Evolutionary conservation across 2,329 filamentous ascomycete species (phyloP), one percentile per base, ranked within the genome.

Genomic region (Fusarium verrucosum): DNA sequence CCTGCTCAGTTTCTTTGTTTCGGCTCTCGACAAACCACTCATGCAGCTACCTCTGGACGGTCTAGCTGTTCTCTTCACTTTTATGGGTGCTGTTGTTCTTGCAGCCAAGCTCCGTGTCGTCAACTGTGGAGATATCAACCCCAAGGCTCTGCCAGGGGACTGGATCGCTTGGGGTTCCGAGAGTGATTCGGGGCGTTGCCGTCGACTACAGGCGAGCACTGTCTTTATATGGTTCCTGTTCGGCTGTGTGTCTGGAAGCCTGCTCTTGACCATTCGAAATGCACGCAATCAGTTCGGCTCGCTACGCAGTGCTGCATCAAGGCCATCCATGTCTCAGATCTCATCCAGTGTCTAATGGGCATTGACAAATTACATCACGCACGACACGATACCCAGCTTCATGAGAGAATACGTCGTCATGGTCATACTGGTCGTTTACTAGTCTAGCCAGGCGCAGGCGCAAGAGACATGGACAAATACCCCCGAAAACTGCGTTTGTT

Each of bases 181-280:
- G 61, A 74, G 89, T 76, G 80, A 83, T 58, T 76, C 81, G 74
- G 87, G 89, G 80, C 85, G 89, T 66, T 94, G 91, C 79, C 87
- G 86, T 63, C 87, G 92, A 78, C 85, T 92, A 16, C 91, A 94
- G 79, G 91, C 91, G 33, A 85, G 85, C 62, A 87, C 85, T 30
- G 89, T 86, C 33, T 94, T 94, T 79, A 83, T 92, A 78, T 94
- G 89, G 89, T 93, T 94, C 79, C 84, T 92, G 44, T 92, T 89
- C 75, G 83, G 80, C 35, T 81, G 84, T 23, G 90, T 89, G 72
- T 78, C 81, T 25, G 87, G 80, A 5, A 82, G 83, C 36, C 74
- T 87, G 40, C 79, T 86, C 72, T 82, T 91, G 63, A 78, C 83
- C 52, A 75, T 87, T 70, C 78, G 80, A 58, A 82, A 83, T 56